Base-by-base conservation (phyloP, 768 basidiomycete genomes). In the Hypholoma sublateritium region DNA sequence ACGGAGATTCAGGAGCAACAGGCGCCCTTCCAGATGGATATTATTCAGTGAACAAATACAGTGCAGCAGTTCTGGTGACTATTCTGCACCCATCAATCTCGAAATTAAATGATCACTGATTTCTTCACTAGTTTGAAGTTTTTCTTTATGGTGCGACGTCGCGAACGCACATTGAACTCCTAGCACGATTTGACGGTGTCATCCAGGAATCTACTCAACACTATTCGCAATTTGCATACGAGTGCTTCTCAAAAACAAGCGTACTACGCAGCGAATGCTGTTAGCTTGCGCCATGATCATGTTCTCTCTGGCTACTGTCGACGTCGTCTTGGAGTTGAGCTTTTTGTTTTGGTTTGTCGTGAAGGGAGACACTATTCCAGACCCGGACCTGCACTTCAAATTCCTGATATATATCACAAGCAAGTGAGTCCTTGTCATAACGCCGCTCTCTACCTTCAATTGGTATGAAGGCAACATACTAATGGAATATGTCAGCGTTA, bases 321-420 rank as follows among this genome's bases (percentile, higher is more conserved):
- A 71, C 34, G 63, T 69, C n/a, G 61, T 70, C 13, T 55, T 70
- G 51, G 69, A 69, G 53, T 56, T 73, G 28, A 59, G 66, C 50
- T 67, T 67, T 49, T 56, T 70, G 36, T 69, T 68, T 55, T 63
- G 65, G 63, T 67, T 61, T 42, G 63, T 71, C 19, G 57, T 71
- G 41, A 62, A 64, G 49, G 46, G 56, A 19, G 58, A 66, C 28
- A 64, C 63, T 13, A 65, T 71, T 19, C 67, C 70, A 19, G 63
- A 67, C 19, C 59, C 60, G 42, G 53, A 69, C 47, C 54, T 72
- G 14, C 65, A 68, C 46, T 66, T 66, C 57, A 68, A 70, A 54
- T 65, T 65, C 45, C 63, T 71, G 22, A 65, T 71, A 5, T 71
- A 69, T 49, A 68, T 70, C 49, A 68, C 64, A 32, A 71, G 69